phyloP scores from a whole-genome alignment of 1,284 basidiomycete species.

The Melampsora americana region DNA sequence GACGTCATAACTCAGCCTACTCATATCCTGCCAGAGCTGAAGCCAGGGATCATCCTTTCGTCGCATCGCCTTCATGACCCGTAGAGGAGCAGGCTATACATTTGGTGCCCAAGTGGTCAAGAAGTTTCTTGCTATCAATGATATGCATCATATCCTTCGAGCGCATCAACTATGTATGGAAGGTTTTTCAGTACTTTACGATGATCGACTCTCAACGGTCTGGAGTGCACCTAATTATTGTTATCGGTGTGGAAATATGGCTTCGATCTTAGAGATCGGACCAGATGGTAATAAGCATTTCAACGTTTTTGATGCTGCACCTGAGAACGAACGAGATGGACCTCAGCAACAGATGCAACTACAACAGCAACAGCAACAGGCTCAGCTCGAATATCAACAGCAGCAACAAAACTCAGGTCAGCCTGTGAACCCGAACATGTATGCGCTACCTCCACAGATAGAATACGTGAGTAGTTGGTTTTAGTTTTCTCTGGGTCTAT shows the following conservation, averaged over 20 bases:
- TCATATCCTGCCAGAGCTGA: neutral
- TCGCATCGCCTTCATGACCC: constrained; percentile 40
- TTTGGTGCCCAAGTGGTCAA: constrained; percentile 98
- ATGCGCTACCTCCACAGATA: constrained; percentile 29
- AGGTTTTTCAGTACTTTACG: constrained; percentile 90
- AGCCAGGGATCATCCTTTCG: constrained; percentile 29
- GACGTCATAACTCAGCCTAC: neutral
- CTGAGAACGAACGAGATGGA: constrained; percentile 76
- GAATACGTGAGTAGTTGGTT: constrained; percentile 32
- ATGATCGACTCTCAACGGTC: constrained; percentile 90
- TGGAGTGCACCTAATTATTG: constrained; percentile 99
- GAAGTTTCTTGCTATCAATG: constrained; percentile 90
- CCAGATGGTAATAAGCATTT: constrained; percentile 86
- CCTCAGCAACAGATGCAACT: constrained; percentile 47
- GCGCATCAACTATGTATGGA: constrained; percentile 99
- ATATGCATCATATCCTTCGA: constrained; percentile 94
- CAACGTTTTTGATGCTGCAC: constrained; percentile 97
- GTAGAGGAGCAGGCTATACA: constrained; percentile 94
- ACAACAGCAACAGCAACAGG: constrained; percentile 40
- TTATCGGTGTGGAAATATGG: constrained; percentile 94
- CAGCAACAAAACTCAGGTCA: constrained; percentile 24
- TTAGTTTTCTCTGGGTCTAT: too few species aligned
- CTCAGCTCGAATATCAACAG: constrained; percentile 47
- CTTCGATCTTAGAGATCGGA: constrained; percentile 91
- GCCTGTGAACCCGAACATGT: constrained; percentile 22